A percentile compares a stretch with the other conserved stretches of the same genome.
phyloP scores from a whole-genome alignment of 495 filamentous ascomycete genomes.

The Sordaria brevicollis region DNA sequence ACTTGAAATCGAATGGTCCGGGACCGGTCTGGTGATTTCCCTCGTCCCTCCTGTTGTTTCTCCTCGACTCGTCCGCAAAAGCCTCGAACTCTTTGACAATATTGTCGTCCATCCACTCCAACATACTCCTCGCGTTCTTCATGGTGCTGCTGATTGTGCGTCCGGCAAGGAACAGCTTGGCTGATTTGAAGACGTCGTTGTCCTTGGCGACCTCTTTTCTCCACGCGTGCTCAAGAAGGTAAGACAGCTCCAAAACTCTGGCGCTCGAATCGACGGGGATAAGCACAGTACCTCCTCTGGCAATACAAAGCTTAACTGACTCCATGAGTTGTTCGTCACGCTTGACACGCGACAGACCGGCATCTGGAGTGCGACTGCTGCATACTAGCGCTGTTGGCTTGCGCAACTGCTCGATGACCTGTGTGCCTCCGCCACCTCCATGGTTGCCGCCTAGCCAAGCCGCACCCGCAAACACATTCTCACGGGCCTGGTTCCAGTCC shows the following conservation, averaged over 20 bases:
- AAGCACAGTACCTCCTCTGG: slow-evolving; percentile 81
- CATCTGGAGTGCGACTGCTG: slow-evolving; percentile 68
- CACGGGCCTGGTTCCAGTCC: slow-evolving; percentile 92
- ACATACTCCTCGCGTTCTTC: slow-evolving; percentile 83
- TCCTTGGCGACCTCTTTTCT: slow-evolving; percentile 46
- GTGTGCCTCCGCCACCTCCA: slow-evolving; percentile 56
- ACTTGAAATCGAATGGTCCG: slow-evolving; percentile 84
- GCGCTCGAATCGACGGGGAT: slow-evolving; percentile 95
- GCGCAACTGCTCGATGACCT: slow-evolving; percentile 84
- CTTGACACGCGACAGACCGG: slow-evolving; percentile 56
- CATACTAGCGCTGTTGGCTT: slow-evolving; percentile 92
- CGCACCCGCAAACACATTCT: slow-evolving; percentile 87
- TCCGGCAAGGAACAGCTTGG: slow-evolving; percentile 74
- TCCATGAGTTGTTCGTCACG: slow-evolving; percentile 78
- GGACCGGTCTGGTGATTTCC: slow-evolving; percentile 32
- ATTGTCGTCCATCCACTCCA: slow-evolving; percentile 98
- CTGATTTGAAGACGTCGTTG: slow-evolving; percentile 53
- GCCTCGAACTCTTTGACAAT: slow-evolving; percentile 88
- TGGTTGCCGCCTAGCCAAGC: slow-evolving; percentile 82
- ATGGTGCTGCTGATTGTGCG: slow-evolving; percentile 72
- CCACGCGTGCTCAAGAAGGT: slow-evolving; percentile 88
- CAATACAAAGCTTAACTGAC: slow-evolving; percentile 66
- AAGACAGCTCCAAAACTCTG: slow-evolving; percentile 84
- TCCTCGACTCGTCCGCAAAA: slow-evolving; percentile 42
- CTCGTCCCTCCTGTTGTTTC: slow-evolving; percentile 33